A percentile compares a stretch with the other conserved stretches of the same genome.
phyloP scores from a whole-genome alignment of 768 basidiomycete genomes.

The Gymnopilus junonius region DNA sequence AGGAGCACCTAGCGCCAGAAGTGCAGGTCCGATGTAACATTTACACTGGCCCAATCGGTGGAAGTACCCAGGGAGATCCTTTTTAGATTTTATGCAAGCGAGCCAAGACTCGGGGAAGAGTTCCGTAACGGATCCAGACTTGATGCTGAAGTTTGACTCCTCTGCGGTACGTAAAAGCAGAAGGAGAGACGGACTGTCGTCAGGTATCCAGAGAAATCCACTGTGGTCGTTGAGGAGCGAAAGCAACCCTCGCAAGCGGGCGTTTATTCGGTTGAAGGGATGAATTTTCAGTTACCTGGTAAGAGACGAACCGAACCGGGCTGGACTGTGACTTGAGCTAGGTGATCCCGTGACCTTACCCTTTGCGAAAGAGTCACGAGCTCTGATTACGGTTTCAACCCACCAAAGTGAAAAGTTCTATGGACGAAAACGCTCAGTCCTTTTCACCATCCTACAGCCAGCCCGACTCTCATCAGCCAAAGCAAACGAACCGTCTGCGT shows the following conservation, averaged over 20 bases:
- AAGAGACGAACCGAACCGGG: constrained; percentile 17
- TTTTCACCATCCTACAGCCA: constrained; percentile 32
- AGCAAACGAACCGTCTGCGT: constrained; percentile 30
- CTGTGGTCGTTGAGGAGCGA: neutral
- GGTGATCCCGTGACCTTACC: neutral
- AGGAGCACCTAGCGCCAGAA: neutral
- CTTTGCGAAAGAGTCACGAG: constrained; percentile 23
- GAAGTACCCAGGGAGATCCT: neutral
- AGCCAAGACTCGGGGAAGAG: neutral
- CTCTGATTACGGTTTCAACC: constrained; percentile 26
- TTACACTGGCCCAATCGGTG: neutral
- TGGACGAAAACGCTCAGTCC: constrained; percentile 32
- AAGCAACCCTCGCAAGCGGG: constrained; percentile 8
- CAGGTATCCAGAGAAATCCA: neutral
- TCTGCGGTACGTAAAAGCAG: neutral
- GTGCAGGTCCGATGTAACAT: neutral
- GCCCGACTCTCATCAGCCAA: constrained; percentile 30
- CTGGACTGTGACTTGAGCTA: constrained; percentile 1
- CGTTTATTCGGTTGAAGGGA: constrained; percentile 1
- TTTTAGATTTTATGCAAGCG: neutral
- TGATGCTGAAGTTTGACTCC: neutral
- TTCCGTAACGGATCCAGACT: neutral
- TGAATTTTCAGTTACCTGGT: neutral
- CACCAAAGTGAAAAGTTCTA: constrained; percentile 26
- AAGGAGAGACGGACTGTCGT: neutral